These are phyloP conservation scores for Cryomyces minteri DNA, from an alignment of 495 filamentous ascomycete species.

Conservation along the genomic window DNA sequence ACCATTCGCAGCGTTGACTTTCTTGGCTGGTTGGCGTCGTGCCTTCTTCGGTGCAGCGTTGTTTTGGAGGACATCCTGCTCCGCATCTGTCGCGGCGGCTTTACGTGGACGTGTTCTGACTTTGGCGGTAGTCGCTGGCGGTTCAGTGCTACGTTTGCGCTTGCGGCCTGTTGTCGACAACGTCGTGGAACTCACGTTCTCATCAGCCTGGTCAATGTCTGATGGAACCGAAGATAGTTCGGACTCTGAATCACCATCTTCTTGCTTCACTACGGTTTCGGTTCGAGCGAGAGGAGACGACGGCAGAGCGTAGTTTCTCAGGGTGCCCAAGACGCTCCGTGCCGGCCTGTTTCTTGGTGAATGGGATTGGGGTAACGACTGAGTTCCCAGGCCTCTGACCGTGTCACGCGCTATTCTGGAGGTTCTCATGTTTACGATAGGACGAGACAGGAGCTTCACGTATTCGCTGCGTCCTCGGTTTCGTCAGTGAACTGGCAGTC, in stretches of 20 bases:
- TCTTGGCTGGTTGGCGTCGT: constrained; percentile 45
- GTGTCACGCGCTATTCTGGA: no score
- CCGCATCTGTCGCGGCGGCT: neutral
- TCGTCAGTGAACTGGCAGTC: no score
- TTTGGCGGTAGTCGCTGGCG: neutral
- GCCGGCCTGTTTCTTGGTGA: no score
- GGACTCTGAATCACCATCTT: neutral
- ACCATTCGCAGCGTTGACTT: constrained; percentile 36
- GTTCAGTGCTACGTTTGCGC: neutral
- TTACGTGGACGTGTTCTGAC: neutral
- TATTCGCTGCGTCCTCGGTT: no score
- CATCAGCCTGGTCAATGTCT: neutral
- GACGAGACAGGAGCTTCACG: no score
- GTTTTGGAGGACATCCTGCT: neutral
- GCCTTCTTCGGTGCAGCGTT: constrained; percentile 21
- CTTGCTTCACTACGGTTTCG: neutral
- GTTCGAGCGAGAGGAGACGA: no score
- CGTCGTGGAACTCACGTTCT: neutral
- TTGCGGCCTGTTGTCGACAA: neutral
- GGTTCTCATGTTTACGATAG: no score
- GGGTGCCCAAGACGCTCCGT: no score
- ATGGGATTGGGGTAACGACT: no score
- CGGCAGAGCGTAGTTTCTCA: no score
- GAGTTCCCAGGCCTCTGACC: no score
- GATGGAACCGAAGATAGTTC: neutral